These are phyloP conservation scores for Cryptococcus amylolentus DNA, from an alignment of 1,284 basidiomycete species.

Conservation along the genomic window DNA sequence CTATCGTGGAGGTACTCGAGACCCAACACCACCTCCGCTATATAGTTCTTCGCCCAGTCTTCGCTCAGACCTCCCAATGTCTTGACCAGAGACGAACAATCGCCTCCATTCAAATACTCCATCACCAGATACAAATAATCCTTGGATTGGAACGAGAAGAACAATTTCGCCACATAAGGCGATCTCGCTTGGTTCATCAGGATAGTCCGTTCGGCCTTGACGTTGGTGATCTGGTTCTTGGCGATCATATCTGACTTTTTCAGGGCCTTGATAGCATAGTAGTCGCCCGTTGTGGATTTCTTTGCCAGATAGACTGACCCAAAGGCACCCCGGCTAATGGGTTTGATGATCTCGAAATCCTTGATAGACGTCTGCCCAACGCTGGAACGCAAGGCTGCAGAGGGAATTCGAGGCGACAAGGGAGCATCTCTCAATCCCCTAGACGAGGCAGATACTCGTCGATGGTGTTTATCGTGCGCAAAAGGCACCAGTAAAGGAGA, in stretches of 20 bases:
- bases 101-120: constrained; percentile 96
- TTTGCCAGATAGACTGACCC: constrained; percentile 97
- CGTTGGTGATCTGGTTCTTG: constrained; percentile 99
- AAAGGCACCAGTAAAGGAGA: constrained; percentile 25
- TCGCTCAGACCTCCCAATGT: constrained; percentile 87
- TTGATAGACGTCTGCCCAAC: constrained; percentile 89
- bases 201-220: constrained; percentile 99
- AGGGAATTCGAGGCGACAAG: constrained; percentile 83
- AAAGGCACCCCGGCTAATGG: constrained; percentile 98
- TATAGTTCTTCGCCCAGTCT: constrained; percentile 94
- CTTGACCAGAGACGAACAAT: constrained; percentile 95
- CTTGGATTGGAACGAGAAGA: constrained; percentile 97
- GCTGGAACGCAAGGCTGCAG: constrained; percentile 70
- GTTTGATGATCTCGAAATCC: constrained; percentile 99
- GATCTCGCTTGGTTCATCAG: constrained; percentile 99
- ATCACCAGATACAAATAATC: constrained; percentile 96
- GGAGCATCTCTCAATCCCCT: constrained; percentile 52
- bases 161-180: constrained; percentile 97
- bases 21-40: constrained; percentile 92
- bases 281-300: constrained; percentile 97
- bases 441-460: constrained; percentile 24
- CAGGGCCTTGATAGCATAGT: constrained; percentile 98
- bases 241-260: constrained; percentile 99
- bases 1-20: constrained; percentile 91
- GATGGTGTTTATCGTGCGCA: constrained; percentile 20